Evolutionary conservation across 2,329 filamentous ascomycete genomes (phyloP).

Genomic region (Pochonia chlamydosporia): DNA sequence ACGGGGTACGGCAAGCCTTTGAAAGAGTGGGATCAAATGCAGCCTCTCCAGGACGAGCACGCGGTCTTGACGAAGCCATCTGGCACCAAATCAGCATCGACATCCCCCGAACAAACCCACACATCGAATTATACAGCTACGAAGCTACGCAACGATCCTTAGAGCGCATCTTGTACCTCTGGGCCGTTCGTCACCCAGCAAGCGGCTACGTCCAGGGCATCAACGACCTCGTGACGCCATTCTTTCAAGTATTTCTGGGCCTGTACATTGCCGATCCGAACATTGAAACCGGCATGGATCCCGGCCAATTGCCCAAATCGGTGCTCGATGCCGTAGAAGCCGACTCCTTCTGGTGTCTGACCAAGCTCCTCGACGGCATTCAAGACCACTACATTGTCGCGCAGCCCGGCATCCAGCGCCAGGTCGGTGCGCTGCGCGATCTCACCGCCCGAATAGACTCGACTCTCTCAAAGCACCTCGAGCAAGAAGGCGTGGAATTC

Average conservation of each 20-base stretch:
- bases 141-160: conserved; percentile 92
- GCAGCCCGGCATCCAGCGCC: conserved; percentile 91
- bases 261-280: conserved; percentile 92
- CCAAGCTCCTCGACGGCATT: conserved; percentile 95
- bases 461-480: conserved; percentile 78
- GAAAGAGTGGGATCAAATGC: conserved; percentile 52
- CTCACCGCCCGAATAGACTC: conserved; percentile 86
- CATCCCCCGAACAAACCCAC: conserved; percentile 90
- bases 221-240: conserved; percentile 94
- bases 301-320: conserved; percentile 81
- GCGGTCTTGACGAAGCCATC: conserved; percentile 88
- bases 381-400: conserved; percentile 99
- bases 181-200: conserved; percentile 95
- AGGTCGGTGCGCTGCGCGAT: conserved; percentile 83
- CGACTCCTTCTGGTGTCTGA: conserved; percentile 97
- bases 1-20: conserved; percentile 74
- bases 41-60: conserved; percentile 37
- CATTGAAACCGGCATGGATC: conserved; percentile 93
- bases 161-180: conserved; percentile 92
- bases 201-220: conserved; percentile 98
- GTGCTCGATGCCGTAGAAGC: conserved; percentile 96
- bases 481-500: conserved; percentile 89
- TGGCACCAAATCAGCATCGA: conserved; percentile 99
- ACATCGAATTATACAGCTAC: conserved; percentile 90
- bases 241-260: conserved; percentile 95